Evolutionary conservation across 768 basidiomycete genomes (phyloP).

Genomic region (Calocybe cyanea): DNA sequence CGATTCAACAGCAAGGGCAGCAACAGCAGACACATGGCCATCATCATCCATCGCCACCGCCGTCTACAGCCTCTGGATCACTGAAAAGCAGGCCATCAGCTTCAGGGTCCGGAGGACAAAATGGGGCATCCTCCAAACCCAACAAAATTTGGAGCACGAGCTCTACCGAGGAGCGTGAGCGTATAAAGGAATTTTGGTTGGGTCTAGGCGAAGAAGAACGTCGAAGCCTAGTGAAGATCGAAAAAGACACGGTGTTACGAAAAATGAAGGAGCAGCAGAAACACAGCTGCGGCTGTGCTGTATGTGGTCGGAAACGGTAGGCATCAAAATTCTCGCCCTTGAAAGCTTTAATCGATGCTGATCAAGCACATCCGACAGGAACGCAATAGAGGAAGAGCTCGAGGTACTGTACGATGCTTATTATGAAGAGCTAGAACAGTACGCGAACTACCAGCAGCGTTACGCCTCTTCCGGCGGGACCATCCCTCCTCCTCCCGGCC

Average conservation of each 20-base stretch:
- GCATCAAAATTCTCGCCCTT: constrained; percentile 33
- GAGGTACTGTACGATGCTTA: constrained; percentile 99
- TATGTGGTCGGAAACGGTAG: constrained; percentile 94
- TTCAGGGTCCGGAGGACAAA: constrained; percentile 25
- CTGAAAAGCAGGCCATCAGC: constrained; percentile 32
- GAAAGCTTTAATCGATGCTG: constrained; percentile 12
- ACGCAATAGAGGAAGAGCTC: constrained; percentile 99
- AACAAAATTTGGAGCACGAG: constrained; percentile 95
- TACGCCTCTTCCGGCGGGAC: constrained; percentile 89
- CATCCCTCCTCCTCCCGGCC: constrained; percentile 88
- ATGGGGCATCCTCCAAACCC: constrained; percentile 39
- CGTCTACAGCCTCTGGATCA: constrained; percentile 34
- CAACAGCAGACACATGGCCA: constrained; percentile 27
- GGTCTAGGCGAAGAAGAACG: constrained; percentile 89
- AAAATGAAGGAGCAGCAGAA: constrained; percentile 99
- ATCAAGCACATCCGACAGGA: constrained; percentile 41
- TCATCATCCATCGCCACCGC: constrained; percentile 46
- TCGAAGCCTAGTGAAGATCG: constrained; percentile 88
- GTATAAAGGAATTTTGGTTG: constrained; percentile 98
- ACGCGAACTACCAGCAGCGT: constrained; percentile 97
- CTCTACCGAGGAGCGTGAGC: constrained; percentile 88
- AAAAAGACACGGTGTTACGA: constrained; percentile 94
- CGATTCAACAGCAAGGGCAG: constrained; percentile 29
- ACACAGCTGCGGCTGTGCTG: constrained; percentile 92
- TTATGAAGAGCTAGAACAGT: constrained; percentile 99